Base-by-base conservation (phyloP, 2,329 filamentous ascomycete genomes). In the Scedosporium minutisporum region DNA sequence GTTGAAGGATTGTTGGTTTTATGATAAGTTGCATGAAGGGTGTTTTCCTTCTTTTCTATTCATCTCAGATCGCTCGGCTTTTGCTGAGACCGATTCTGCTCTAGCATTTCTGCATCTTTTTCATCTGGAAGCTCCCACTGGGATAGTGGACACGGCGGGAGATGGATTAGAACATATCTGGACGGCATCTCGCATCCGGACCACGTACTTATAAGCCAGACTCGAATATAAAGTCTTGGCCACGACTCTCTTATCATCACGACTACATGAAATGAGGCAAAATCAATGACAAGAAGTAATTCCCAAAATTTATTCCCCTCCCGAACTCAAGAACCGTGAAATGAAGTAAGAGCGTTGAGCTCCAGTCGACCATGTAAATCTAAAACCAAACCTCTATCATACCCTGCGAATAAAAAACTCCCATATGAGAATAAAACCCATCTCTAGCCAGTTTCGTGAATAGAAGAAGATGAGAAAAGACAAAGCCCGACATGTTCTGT, bases 1-100 rank as follows among this genome's bases (percentile, higher is more conserved):
- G 25, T n/a, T 18, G 4, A 41, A 58, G 27, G 21, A 64, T 61
- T 46, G 25, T 59, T 62, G 55, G 60, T 65, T 66, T 60, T 12
- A 23, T 29, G 23, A 57, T 3, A 16, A 12, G 25, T 23, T 57
- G 51, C 51, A 60, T 58, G 59, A 48, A 46, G 18, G n/a, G 41
- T 23, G 58, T 14, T 48, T 10, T 60, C 12, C 41, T 58, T 64
- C 55, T 61, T 33, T 63, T 61, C 18, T 57, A 57, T 64, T 38
- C 55, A 25, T 21, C 29, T 29, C 48, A 53, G 44, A 21, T 48
- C 6, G 5, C n/a, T 14, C 16, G 14, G 44, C 10, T 3, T 12
- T 38, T 38, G 10, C 33, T 14, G 44, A 48, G 18, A 5, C 44
- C n/a, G 18, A 48, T n/a, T 21, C 44, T 21, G 44, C 2, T n/a